Evolutionary conservation across 176 grass and related monocot species (phyloP).

Genomic region (Hyparrhenia diplandra): DNA sequence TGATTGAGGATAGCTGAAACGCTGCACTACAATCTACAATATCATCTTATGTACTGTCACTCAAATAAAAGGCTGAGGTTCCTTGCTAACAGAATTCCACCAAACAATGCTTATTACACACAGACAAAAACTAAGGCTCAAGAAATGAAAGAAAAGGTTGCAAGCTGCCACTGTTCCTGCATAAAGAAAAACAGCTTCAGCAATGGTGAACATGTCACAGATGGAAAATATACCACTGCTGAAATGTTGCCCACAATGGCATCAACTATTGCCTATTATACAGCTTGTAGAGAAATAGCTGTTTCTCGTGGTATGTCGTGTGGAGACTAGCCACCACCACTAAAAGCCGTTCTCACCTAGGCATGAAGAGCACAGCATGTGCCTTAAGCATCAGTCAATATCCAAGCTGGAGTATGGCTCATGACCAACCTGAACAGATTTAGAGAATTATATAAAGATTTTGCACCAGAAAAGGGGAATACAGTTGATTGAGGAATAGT

Average conservation of each 20-base stretch:
- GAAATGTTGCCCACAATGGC: background rate
- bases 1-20: background rate
- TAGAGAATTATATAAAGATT: background rate
- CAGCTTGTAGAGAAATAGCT: background rate
- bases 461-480: background rate
- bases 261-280: background rate
- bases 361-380: background rate
- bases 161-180: constrained; percentile 4
- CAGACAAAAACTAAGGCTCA: background rate
- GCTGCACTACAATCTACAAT: background rate
- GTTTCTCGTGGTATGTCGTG: background rate
- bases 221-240: background rate
- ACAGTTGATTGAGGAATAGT: background rate
- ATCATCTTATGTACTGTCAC: background rate
- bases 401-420: constrained; percentile 95
- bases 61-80: background rate
- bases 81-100: background rate
- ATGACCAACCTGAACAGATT: constrained; percentile 62
- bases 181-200: background rate
- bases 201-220: background rate
- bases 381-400: constrained; percentile 56
- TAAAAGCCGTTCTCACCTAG: constrained; percentile 7
- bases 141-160: background rate
- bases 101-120: constrained; percentile 16
- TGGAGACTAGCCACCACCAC: background rate